Base-by-base conservation (phyloP, 768 basidiomycete species). In the Lyophyllum semitale region DNA sequence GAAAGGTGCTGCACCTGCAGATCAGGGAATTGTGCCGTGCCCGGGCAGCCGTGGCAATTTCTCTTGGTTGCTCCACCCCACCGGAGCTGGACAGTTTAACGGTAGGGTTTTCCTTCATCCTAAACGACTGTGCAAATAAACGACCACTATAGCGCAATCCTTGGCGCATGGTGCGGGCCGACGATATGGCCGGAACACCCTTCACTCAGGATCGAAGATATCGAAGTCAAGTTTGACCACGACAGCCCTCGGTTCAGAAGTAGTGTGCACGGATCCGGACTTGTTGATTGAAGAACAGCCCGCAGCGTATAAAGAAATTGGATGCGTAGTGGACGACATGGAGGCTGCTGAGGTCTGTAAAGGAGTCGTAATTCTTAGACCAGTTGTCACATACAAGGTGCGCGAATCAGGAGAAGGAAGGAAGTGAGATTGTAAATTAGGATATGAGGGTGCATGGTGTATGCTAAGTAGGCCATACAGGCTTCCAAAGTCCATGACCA, bases 151-250 rank as follows among this genome's bases (percentile, higher is more conserved):
- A 75, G 71, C 62, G 5, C 63, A 67, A 38, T 75, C 74, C 9
- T 64, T 76, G 30, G 73, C 76, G 1, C 75, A 76, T 58, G 73
- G 74, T 15, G 74, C 73, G 18, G 75, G 73, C 11, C 66, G 74
- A 41, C 63, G 68, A 22, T 64, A 71, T 55, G 68, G 70, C 18
- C 73, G 75, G 12, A 64, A 69, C 27, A 63, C 55, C 1, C 58
- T 73, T 42, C 74, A 72, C 61, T 63, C 61, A 17, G 63, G 63
- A 17, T 26, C 67, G 17, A 73, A 70, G 47, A 56, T 69, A 37
- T 51, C 60, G 25, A 72, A 71, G 57, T 55, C 62, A 12, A 62
- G 48, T 40, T 47, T 72, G 50, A 68, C 67, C 3, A 72, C 68
- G 23, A 73, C 74, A 20, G 38, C 63, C 15, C 64, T 76, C 27